phyloP scores from a whole-genome alignment of 148 eudicot genomes.

The Chenopodium suecicum region DNA sequence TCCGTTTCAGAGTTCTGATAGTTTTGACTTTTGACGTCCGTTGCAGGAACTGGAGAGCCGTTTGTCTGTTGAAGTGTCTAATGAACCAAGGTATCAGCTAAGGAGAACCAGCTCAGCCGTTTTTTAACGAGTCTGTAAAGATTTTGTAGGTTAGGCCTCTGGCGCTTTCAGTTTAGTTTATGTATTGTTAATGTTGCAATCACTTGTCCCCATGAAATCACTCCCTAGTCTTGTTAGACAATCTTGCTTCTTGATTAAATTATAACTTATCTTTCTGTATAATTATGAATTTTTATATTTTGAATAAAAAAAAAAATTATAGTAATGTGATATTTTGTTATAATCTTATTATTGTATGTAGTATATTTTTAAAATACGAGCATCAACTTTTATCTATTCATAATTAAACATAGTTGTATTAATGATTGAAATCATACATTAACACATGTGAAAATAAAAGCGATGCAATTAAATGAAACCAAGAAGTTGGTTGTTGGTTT shows the following conservation, averaged over 20 bases:
- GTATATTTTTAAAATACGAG: too few species aligned
- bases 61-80: slow-evolving; percentile 20
- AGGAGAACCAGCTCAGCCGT: slow-evolving; percentile 58
- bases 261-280: neutral
- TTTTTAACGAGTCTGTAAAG: slow-evolving; percentile 28
- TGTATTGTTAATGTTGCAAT: neutral
- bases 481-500: too few species aligned
- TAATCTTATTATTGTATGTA: too few species aligned
- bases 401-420: too few species aligned
- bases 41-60: slow-evolving; percentile 47
- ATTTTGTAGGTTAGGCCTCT: slow-evolving; percentile 17
- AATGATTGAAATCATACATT: too few species aligned
- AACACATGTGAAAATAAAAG: too few species aligned
- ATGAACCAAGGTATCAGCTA: slow-evolving; percentile 57
- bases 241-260: too few species aligned
- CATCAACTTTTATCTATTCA: too few species aligned
- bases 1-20: neutral
- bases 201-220: neutral
- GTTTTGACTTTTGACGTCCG: neutral
- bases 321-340: too few species aligned
- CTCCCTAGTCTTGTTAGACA: too few species aligned
- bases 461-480: too few species aligned
- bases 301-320: too few species aligned
- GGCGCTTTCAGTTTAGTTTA: neutral
- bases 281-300: neutral